These are phyloP conservation scores for Aureobasidium sp. DNA, from an alignment of 2,329 filamentous ascomycete species.

Conservation along the genomic window DNA sequence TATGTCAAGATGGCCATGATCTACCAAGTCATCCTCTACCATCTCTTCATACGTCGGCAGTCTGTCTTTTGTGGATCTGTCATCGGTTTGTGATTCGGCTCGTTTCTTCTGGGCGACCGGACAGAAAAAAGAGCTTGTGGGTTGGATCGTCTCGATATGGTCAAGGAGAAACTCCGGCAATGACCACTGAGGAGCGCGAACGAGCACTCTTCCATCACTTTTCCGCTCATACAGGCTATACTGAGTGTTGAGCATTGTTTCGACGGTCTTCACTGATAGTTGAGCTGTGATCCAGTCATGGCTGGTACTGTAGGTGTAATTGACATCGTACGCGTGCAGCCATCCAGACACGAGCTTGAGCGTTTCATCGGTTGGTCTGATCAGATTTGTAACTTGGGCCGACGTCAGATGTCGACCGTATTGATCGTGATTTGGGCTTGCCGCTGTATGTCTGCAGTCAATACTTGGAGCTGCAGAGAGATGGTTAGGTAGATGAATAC, in stretches of 20 bases:
- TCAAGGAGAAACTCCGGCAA: conserved; percentile 63
- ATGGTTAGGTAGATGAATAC: conserved; percentile 48
- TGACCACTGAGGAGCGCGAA: conserved; percentile 65
- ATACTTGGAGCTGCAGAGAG: neutral
- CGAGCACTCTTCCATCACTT: conserved; percentile 32
- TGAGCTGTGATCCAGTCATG: conserved; percentile 65
- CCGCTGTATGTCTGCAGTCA: neutral
- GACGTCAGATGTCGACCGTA: neutral
- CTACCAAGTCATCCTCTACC: neutral
- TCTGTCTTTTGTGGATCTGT: conserved; percentile 26
- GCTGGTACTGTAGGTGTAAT: conserved; percentile 54
- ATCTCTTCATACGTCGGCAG: neutral
- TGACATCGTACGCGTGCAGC: conserved; percentile 40
- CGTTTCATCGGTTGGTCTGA: conserved; percentile 51
- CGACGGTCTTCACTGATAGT: conserved; percentile 56
- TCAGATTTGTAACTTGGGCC: neutral
- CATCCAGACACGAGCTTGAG: conserved; percentile 60
- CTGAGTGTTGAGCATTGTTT: conserved; percentile 38
- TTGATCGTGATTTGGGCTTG: neutral
- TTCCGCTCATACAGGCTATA: neutral
- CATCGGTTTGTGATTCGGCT: conserved; percentile 27
- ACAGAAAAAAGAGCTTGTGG: conserved; percentile 66
- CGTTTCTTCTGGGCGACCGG: conserved; percentile 23
- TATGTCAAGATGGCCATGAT: neutral
- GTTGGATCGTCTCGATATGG: conserved; percentile 67